Base-by-base conservation (phyloP, 2,329 filamentous ascomycete genomes). In the Alternaria solani region DNA sequence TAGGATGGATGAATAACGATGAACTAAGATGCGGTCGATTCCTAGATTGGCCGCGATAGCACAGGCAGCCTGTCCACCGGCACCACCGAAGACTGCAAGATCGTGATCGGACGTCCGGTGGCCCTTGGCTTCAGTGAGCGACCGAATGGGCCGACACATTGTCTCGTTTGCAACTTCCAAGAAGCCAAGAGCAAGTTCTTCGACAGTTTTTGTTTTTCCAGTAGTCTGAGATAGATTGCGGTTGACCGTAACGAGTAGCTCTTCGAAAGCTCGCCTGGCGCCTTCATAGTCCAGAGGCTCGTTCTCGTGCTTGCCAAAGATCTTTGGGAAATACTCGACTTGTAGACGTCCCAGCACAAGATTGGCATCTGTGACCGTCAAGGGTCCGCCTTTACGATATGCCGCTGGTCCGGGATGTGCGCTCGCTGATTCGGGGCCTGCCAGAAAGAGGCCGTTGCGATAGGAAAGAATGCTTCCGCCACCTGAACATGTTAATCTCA, bases 11-110 rank as follows among this genome's bases (percentile, higher is more conserved):
- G 82, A 83, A 62, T 82, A 82, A 32, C 78, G 77, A 32, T 82
- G 82, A 12, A 84, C 78, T 30, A 83, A 74, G 53, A 81, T 77
- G 2, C 78, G 74, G 9, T 72, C 73, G 54, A 84, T 83, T 2
- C 80, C 80, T 1, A 84, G 70, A n/a, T 79, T 78, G 0, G 70
- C 69, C 0, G 82, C 81, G 12, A 84, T 77, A 2, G 79, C 76
- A 30, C 80, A 80, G 3, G 82, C 81, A 23, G 83, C 81, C 59
- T 83, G 81, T 5, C 81, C 80, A 30, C 81, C 81, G 20, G 73
- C 73, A 16, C 73, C 72, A 16, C 73, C 72, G 46, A 75, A 75
- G 20, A 64, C 64, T 18, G 66, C 71, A 25, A 75, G 61, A 48
- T 73, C 57, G 34, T 75, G 73, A 23, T 62, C 55, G 5, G 52